phyloP scores from a whole-genome alignment of 176 grass and related monocot species.

The Raddia guianensis region DNA sequence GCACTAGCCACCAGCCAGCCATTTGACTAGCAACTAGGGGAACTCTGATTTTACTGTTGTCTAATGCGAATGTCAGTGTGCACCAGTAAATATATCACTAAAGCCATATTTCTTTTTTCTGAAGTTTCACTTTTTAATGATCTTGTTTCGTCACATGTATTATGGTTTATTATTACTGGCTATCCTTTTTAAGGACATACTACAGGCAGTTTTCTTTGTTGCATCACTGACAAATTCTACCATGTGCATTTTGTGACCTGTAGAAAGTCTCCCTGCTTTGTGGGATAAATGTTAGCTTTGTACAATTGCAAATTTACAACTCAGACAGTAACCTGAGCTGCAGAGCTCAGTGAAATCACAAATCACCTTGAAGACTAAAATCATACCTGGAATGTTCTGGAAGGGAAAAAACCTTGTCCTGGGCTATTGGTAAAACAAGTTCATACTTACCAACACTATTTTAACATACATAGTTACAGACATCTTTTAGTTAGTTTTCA shows the following conservation, averaged over 20 bases:
- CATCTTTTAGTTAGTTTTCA: neutral
- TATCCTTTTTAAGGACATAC: neutral
- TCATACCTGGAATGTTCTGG: neutral
- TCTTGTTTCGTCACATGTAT: conserved; percentile 12
- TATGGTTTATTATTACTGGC: neutral
- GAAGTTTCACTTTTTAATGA: neutral
- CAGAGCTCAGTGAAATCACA: conserved; percentile 2
- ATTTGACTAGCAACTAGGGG: no score
- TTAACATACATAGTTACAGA: neutral
- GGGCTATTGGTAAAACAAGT: neutral
- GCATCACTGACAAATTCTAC: neutral
- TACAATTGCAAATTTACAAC: conserved; percentile 4
- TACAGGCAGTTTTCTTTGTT: conserved; percentile 13
- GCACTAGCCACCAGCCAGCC: no score
- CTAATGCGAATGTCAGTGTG: conserved; percentile 22
- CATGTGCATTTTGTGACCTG: neutral
- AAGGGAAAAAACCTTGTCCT: neutral
- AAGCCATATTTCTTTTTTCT: neutral
- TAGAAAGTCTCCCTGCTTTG: neutral
- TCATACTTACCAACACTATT: neutral
- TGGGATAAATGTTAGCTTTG: conserved; percentile 11
- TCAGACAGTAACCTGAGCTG: conserved; percentile 15
- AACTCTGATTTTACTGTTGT: conserved; percentile 1
- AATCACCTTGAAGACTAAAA: neutral
- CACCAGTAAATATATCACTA: conserved; percentile 9